Conservation (phyloP, 139 green algal genomes). For the Eudorina sp. region DNA sequence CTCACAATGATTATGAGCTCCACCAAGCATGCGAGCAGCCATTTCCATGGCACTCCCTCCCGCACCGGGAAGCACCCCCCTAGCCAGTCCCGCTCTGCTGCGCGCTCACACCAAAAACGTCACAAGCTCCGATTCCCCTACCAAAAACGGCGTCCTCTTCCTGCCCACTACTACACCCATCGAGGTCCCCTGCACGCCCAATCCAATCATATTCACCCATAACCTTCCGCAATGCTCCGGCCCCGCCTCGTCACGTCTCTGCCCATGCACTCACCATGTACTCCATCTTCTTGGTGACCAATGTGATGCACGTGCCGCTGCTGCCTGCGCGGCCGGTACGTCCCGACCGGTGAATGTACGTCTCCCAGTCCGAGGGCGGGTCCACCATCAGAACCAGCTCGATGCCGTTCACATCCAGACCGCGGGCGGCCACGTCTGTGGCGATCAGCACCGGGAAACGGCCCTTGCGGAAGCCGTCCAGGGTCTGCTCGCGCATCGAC, state of each 20-base stretch:
- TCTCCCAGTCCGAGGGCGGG: slow-evolving; percentile 91
- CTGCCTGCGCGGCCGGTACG: slow-evolving; percentile 88
- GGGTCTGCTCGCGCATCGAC: slow-evolving; percentile 78
- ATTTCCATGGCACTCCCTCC: too few species aligned
- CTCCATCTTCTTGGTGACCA: slow-evolving; percentile 87
- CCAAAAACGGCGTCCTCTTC: neutral
- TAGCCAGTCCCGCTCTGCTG: too few species aligned
- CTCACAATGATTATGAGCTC: too few species aligned
- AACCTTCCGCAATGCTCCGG: too few species aligned
- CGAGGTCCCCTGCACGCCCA: too few species aligned
- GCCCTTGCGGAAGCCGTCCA: slow-evolving; percentile 87
- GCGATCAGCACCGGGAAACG: slow-evolving; percentile 96
- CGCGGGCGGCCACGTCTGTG: slow-evolving; percentile 98
- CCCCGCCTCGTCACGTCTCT: neutral
- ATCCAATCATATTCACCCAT: neutral
- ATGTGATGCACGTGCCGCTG: slow-evolving; percentile 89
- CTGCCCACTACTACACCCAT: neutral
- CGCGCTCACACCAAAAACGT: too few species aligned
- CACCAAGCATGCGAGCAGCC: too few species aligned
- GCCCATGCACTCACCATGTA: slow-evolving; percentile 81
- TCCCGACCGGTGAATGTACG: slow-evolving; percentile 93
- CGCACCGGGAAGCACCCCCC: too few species aligned
- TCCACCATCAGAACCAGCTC: slow-evolving; percentile 90
- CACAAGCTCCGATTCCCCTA: too few species aligned
- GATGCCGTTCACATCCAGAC: slow-evolving; percentile 97